These are phyloP conservation scores for Noccaea bulbosa DNA, from an alignment of 345 rosid species.

Conservation along the genomic window DNA sequence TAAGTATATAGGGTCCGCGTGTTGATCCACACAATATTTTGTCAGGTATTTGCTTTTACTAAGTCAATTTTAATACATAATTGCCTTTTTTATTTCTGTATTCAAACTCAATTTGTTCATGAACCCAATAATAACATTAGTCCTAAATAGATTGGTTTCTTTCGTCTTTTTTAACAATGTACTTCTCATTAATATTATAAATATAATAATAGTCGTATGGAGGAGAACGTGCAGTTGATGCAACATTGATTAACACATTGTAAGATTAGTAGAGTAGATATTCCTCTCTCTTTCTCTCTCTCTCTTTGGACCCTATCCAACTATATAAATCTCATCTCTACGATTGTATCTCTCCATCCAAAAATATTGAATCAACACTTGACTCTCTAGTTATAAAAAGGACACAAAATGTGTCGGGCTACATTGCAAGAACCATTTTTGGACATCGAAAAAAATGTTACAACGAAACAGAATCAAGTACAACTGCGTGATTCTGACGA, in stretches of 20 bases:
- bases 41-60: no score
- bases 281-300: no score
- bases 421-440: slow-evolving; percentile 14
- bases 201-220: neutral
- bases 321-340: slow-evolving; percentile 17
- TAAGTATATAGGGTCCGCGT: no score
- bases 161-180: no score
- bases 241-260: neutral
- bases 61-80: no score
- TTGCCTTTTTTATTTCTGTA: no score
- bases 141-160: no score
- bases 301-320: slow-evolving; percentile 3
- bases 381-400: neutral
- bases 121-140: no score
- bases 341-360: slow-evolving; percentile 4
- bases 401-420: neutral
- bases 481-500: neutral
- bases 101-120: no score
- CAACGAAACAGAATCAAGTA: neutral
- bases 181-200: no score
- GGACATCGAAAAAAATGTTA: slow-evolving; percentile 15
- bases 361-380: neutral
- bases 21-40: no score
- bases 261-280: neutral
- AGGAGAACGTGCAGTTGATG: slow-evolving; percentile 14